Evolutionary conservation across 2,329 filamentous ascomycete species (phyloP).

Genomic region (Aureobasidium zeae): DNA sequence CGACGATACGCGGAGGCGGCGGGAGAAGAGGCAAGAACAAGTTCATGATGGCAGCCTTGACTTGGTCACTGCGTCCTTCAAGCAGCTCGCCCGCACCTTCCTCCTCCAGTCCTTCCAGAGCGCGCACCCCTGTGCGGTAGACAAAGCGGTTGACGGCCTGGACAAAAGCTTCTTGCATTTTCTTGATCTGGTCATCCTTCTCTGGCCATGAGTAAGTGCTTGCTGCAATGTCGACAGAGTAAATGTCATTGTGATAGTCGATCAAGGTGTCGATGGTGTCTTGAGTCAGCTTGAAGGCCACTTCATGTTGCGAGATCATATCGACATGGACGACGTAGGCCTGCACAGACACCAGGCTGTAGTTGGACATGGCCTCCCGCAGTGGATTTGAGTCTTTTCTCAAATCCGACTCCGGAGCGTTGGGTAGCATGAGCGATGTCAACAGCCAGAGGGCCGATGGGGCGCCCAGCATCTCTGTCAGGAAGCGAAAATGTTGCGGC

Average conservation of each 20-base stretch:
- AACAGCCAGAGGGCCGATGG: conserved; percentile 89
- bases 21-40: conserved; percentile 80
- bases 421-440: conserved; percentile 84
- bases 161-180: conserved; percentile 91
- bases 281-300: conserved; percentile 92
- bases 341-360: conserved; percentile 85
- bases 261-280: conserved; percentile 90
- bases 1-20: conserved; percentile 78
- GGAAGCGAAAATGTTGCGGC: conserved; percentile 86
- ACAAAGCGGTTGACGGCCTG: conserved; percentile 97
- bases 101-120: conserved; percentile 91
- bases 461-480: conserved; percentile 88
- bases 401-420: conserved; percentile 76
- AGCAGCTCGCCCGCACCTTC: conserved; percentile 91
- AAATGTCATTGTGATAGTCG: conserved; percentile 92
- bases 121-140: conserved; percentile 77
- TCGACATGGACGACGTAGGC: conserved; percentile 98
- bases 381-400: conserved; percentile 72
- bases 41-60: conserved; percentile 75
- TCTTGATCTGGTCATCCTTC: conserved; percentile 93
- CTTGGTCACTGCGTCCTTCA: conserved; percentile 82
- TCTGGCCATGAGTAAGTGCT: conserved; percentile 91
- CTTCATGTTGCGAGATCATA: conserved; percentile 95
- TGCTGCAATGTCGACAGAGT: conserved; percentile 81
- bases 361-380: conserved; percentile 82